Conservation (phyloP, 164 flowering plant species). For the Echeveria elegans region DNA sequence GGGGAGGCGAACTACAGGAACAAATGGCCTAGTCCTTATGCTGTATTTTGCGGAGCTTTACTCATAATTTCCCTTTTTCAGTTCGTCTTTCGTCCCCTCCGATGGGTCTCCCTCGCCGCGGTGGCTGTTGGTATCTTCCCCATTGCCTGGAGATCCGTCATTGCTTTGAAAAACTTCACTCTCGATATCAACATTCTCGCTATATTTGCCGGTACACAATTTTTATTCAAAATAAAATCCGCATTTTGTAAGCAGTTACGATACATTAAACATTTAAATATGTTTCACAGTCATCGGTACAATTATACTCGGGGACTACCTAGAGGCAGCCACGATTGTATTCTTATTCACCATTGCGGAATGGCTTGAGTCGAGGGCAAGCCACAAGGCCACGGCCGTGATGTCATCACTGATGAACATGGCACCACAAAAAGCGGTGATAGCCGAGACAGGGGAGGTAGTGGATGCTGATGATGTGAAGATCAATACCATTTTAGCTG, state of each 20-base stretch:
- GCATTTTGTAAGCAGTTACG: neutral
- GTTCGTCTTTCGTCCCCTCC: constrained; percentile 41
- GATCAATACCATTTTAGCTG: constrained; percentile 55
- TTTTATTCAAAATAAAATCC: neutral
- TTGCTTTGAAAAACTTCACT: constrained; percentile 31
- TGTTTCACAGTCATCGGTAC: constrained; percentile 60
- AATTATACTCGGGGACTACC: constrained; percentile 48
- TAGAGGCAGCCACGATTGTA: constrained; percentile 78
- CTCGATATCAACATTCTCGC: constrained; percentile 71
- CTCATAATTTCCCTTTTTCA: constrained; percentile 45
- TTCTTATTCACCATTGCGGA: constrained; percentile 78
- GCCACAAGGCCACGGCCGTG: constrained; percentile 75
- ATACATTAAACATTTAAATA: too few relatives aligned
- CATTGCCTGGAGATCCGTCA: constrained; percentile 32
- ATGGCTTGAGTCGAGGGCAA: constrained; percentile 89
- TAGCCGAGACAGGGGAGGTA: constrained; percentile 71
- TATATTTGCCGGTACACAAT: constrained; percentile 60
- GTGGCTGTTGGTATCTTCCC: constrained; percentile 59
- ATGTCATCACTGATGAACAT: constrained; percentile 74
- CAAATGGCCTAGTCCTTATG: constrained; percentile 76
- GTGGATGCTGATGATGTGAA: constrained; percentile 58
- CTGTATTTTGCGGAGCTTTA: constrained; percentile 44
- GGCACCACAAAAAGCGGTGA: constrained; percentile 65
- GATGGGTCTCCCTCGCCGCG: constrained; percentile 63
- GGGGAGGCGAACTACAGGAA: constrained; percentile 31